phyloP scores from a whole-genome alignment of 768 basidiomycete species.

The Russula virescens region DNA sequence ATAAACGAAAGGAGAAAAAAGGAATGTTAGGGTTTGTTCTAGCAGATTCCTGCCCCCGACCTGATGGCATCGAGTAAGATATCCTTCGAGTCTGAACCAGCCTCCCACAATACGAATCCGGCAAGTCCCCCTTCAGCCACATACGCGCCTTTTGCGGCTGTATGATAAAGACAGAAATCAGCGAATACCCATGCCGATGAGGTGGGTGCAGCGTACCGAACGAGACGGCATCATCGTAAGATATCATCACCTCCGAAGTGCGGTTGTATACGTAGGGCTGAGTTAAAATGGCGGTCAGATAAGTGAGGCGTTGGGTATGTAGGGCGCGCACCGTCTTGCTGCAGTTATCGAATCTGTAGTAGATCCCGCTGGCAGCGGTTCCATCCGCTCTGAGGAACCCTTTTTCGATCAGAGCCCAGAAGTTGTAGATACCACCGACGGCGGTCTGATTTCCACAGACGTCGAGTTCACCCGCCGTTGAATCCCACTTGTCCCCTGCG shows the following conservation, averaged over 20 bases:
- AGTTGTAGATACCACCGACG: constrained; percentile 18
- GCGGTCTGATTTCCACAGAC: constrained; percentile 32
- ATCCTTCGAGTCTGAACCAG: constrained; percentile 38
- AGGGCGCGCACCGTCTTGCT: constrained; percentile 59
- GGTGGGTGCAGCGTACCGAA: constrained; percentile 32
- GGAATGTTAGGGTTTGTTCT: too few relatives aligned
- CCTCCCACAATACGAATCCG: constrained; percentile 43
- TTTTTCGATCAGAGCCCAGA: constrained; percentile 17
- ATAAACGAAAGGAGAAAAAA: too few relatives aligned
- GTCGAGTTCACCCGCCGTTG: constrained; percentile 29
- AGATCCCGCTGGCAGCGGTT: constrained; percentile 36
- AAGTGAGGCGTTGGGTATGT: background rate
- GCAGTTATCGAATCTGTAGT: constrained; percentile 55
- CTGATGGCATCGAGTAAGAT: constrained; percentile 33
- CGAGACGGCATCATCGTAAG: constrained; percentile 59
- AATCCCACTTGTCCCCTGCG: too few relatives aligned
- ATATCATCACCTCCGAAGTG: constrained; percentile 48
- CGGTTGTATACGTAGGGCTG: constrained; percentile 70
- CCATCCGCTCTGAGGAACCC: constrained; percentile 14
- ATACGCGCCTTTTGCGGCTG: constrained; percentile 39
- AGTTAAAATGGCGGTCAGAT: constrained; percentile 3
- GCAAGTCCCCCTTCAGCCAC: constrained; percentile 32
- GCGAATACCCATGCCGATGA: background rate
- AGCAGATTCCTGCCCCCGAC: too few relatives aligned
- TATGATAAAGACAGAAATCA: background rate